Evolutionary conservation across 2,329 filamentous ascomycete genomes (phyloP).

Genomic region (Ophiostoma novo-ulmi): DNA sequence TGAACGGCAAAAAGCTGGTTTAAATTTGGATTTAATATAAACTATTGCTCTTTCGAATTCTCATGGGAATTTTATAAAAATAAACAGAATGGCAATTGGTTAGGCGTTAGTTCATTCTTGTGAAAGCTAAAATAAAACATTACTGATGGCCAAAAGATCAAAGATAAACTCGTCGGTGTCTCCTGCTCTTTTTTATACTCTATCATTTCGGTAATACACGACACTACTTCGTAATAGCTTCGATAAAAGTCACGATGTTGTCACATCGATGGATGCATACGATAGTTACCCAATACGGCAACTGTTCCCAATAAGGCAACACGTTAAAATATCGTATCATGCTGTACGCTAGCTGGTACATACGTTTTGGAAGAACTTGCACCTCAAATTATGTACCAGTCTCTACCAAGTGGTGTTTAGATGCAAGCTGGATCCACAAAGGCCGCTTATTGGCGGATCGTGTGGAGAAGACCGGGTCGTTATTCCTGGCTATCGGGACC

Average conservation of each 20-base stretch:
- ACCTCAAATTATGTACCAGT: background rate
- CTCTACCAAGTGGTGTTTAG: background rate
- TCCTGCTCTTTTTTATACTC: background rate
- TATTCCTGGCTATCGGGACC: background rate
- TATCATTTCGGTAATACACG: background rate
- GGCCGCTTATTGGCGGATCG: conserved; percentile 2
- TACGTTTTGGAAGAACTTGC: background rate
- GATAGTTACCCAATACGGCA: conserved; percentile 15
- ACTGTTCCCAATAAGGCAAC: conserved; percentile 23
- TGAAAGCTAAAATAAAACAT: no score
- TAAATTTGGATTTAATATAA: no score
- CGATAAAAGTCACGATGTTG: background rate
- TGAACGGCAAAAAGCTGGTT: no score
- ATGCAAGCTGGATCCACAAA: background rate
- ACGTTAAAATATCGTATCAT: background rate
- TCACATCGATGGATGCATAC: background rate
- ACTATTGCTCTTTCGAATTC: no score
- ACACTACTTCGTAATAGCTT: background rate
- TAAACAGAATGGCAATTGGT: no score
- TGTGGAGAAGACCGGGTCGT: background rate
- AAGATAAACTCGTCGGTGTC: background rate
- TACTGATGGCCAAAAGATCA: no score
- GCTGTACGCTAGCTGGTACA: background rate
- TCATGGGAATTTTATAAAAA: no score
- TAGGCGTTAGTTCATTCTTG: no score